Percentiles rank a stretch among this genome's conserved stretches.
These are phyloP conservation scores for Coffea canephora DNA, from an alignment of 257 asterid genomes.

Conservation along the genomic window DNA sequence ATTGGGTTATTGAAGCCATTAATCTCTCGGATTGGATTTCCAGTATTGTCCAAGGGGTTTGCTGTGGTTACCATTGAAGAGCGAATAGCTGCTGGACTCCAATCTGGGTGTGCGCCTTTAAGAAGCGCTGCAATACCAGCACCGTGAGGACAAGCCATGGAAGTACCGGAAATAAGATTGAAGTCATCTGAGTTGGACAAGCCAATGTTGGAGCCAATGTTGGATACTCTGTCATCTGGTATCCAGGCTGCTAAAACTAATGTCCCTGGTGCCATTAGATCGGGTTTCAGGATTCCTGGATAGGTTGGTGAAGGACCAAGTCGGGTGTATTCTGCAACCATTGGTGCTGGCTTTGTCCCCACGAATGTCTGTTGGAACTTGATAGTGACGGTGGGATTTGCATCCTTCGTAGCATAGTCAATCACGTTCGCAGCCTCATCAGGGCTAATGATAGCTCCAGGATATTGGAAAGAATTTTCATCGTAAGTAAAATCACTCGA, in stretches of 20 bases:
- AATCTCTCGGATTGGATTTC: slow-evolving; percentile 16
- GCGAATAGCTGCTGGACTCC: slow-evolving; percentile 48
- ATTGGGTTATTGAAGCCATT: background rate
- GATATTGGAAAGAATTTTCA: background rate
- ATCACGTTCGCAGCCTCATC: slow-evolving; percentile 14
- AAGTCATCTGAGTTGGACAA: slow-evolving; percentile 17
- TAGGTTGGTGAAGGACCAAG: slow-evolving; percentile 40
- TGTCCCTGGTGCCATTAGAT: slow-evolving; percentile 43
- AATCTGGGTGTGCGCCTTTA: slow-evolving; percentile 39
- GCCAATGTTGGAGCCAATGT: background rate
- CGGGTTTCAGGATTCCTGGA: slow-evolving; percentile 40
- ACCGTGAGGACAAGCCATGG: slow-evolving; percentile 49
- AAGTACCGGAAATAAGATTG: slow-evolving; percentile 29
- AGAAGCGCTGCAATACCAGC: slow-evolving; percentile 45
- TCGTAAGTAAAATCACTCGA: slow-evolving; percentile 5
- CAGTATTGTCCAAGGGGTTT: slow-evolving; percentile 29
- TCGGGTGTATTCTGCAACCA: slow-evolving; percentile 27
- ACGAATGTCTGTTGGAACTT: slow-evolving; percentile 34
- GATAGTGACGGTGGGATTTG: slow-evolving; percentile 18
- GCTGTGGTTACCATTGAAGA: slow-evolving; percentile 49
- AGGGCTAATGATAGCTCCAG: slow-evolving; percentile 22
- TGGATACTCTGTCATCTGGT: background rate
- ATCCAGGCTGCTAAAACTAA: slow-evolving; percentile 34
- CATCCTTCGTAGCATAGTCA: slow-evolving; percentile 10
- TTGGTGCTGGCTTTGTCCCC: slow-evolving; percentile 29